Conservation (phyloP, 495 filamentous ascomycete species). For the Penicillium coprophilum region DNA sequence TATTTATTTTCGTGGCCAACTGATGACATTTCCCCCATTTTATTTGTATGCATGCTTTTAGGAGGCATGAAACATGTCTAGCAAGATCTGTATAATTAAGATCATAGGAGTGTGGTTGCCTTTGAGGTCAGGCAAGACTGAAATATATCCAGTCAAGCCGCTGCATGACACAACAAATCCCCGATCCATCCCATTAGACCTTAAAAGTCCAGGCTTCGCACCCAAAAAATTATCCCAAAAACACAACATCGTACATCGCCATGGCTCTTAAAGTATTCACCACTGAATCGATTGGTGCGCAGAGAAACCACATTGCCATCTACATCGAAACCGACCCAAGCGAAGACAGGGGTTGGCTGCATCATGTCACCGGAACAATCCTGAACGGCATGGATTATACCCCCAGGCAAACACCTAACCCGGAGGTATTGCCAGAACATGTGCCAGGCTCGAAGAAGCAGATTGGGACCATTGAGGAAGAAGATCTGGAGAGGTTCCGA, state of each 20-base stretch:
- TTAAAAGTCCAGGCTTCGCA: neutral
- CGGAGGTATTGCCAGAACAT: conserved; percentile 6
- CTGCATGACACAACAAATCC: neutral
- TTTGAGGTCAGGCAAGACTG: neutral
- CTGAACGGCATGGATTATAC: conserved; percentile 15
- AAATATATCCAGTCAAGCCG: neutral
- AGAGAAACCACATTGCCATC: conserved; percentile 13
- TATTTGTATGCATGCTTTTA: neutral
- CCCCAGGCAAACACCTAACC: conserved; percentile 4
- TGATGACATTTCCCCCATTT: neutral
- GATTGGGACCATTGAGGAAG: conserved; percentile 11
- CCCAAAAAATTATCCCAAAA: neutral
- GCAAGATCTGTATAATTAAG: neutral
- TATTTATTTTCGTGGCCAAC: neutral
- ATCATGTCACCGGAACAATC: conserved; percentile 16
- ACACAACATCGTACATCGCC: neutral
- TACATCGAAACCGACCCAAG: conserved; percentile 17
- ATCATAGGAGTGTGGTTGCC: neutral
- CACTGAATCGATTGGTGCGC: conserved; percentile 7
- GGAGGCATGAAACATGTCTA: neutral
- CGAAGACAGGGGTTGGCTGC: conserved; percentile 7
- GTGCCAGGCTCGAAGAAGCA: conserved; percentile 10
- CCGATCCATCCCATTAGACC: neutral
- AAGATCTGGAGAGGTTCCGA: conserved; percentile 5
- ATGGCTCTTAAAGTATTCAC: conserved; percentile 11